These are phyloP conservation scores for Triadica sebifera DNA, from an alignment of 345 rosid species.

Conservation along the genomic window DNA sequence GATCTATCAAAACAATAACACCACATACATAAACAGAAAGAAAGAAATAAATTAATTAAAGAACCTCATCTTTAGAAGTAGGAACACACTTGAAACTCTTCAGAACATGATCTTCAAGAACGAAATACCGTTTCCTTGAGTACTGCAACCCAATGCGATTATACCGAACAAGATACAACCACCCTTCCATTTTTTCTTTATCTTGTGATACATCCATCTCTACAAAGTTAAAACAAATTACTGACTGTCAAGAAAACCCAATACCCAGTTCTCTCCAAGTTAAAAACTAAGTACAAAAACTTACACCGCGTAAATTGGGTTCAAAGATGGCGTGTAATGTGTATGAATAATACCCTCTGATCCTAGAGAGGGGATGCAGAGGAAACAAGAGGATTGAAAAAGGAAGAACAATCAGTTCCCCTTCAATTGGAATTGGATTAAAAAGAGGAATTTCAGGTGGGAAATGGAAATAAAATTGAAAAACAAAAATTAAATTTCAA, in stretches of 20 bases:
- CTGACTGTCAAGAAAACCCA: neutral
- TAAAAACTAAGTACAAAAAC: too few species aligned
- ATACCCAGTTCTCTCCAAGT: neutral
- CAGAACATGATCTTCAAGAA: constrained; percentile 65
- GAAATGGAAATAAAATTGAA: neutral
- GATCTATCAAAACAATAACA: neutral
- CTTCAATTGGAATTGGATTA: neutral
- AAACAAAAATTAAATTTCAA: neutral
- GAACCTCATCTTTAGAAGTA: constrained; percentile 55
- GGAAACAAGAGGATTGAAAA: neutral
- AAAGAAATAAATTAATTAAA: constrained; percentile 6
- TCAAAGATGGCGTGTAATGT: neutral
- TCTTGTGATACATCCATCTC: constrained; percentile 38
- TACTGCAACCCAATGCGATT: constrained; percentile 76
- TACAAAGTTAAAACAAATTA: neutral
- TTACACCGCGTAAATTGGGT: neutral
- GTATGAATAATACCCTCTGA: constrained; percentile 11
- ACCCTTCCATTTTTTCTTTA: constrained; percentile 71
- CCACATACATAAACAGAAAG: neutral
- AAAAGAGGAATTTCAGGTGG: neutral
- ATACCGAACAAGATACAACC: constrained; percentile 77
- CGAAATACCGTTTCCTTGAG: constrained; percentile 79
- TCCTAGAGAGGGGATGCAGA: constrained; percentile 12
- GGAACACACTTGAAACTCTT: constrained; percentile 70
- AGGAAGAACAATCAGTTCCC: neutral